Conservation (phyloP, 23 red algal genomes). For the Gracilaria caudata region DNA sequence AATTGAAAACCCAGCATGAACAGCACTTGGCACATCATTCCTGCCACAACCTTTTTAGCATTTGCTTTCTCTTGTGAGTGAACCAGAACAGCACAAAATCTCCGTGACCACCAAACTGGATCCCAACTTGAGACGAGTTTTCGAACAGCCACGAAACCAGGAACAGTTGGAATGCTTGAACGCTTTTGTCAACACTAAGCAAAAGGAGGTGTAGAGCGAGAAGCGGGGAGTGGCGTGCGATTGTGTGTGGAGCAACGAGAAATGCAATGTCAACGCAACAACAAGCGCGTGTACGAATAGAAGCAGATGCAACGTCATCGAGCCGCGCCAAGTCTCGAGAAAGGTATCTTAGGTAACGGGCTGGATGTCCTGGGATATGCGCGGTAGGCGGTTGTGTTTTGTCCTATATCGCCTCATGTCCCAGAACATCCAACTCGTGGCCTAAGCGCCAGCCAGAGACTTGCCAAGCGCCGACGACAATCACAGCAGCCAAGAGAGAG, state of each 20-base stretch:
- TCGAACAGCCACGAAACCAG: not conserved
- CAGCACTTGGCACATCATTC: not conserved
- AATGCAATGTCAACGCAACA: not conserved
- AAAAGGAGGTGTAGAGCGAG: not conserved
- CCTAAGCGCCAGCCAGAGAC: not conserved
- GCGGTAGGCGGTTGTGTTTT: not conserved
- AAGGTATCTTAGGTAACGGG: constrained; percentile 11
- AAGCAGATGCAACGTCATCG: not conserved
- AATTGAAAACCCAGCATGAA: not conserved
- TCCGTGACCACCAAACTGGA: not conserved
- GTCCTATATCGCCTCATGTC: not conserved
- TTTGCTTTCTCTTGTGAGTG: not conserved
- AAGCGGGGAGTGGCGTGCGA: not conserved
- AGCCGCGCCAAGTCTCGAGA: constrained; percentile 10
- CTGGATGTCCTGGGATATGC: constrained; percentile 26
- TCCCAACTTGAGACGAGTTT: not conserved
- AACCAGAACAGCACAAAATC: not conserved
- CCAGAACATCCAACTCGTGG: constrained; percentile 44
- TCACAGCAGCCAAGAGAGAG: not conserved
- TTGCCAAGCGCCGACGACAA: not conserved
- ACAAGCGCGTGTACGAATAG: not conserved
- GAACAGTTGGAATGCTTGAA: not conserved
- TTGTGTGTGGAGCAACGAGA: too few relatives aligned
- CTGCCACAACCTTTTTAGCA: not conserved
- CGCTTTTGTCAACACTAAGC: not conserved